Conservation (phyloP, 1,284 basidiomycete species). For the Marasmius tenuissimus region DNA sequence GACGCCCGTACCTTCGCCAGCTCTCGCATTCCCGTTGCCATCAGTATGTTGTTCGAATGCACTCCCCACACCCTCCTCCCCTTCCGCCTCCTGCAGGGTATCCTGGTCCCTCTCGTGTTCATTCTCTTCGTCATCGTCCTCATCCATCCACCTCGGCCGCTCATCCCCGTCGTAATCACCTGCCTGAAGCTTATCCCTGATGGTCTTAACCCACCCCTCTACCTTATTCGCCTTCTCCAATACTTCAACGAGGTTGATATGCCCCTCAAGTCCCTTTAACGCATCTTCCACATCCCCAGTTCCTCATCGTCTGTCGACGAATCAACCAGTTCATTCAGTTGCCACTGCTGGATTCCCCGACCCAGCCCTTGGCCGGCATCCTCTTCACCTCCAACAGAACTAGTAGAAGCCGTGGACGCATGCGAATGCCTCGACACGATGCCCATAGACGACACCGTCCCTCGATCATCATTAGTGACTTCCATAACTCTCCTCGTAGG, state of each 20-base stretch:
- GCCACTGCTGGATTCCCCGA: slow-evolving; percentile 71
- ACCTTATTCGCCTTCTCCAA: slow-evolving; percentile 74
- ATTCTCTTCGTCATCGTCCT: slow-evolving; percentile 44
- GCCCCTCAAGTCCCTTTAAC: slow-evolving; percentile 74
- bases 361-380: slow-evolving; percentile 53
- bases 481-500: slow-evolving; percentile 76
- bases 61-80: slow-evolving; percentile 15
- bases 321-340: slow-evolving; percentile 75
- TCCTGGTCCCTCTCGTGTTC: slow-evolving; percentile 28
- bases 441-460: slow-evolving; percentile 77
- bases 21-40: slow-evolving; percentile 8
- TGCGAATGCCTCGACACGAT: slow-evolving; percentile 62
- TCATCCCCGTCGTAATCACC: slow-evolving; percentile 58
- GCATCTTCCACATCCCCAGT: slow-evolving; percentile 80
- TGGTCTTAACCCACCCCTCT: slow-evolving; percentile 77
- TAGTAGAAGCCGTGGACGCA: slow-evolving; percentile 31
- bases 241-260: slow-evolving; percentile 72
- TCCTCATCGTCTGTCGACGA: slow-evolving; percentile 75
- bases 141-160: slow-evolving; percentile 47
- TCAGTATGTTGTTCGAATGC: slow-evolving; percentile 5
- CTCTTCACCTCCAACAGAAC: slow-evolving; percentile 37
- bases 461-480: slow-evolving; percentile 58
- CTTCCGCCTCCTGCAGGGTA: slow-evolving; percentile 16
- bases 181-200: slow-evolving; percentile 60
- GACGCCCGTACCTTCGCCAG: slow-evolving; percentile 26